Evolutionary conservation across 2,329 filamentous ascomycete genomes (phyloP), one percentile per base, ranked within the genome.

Genomic region (Corinectria fuckeliana): DNA sequence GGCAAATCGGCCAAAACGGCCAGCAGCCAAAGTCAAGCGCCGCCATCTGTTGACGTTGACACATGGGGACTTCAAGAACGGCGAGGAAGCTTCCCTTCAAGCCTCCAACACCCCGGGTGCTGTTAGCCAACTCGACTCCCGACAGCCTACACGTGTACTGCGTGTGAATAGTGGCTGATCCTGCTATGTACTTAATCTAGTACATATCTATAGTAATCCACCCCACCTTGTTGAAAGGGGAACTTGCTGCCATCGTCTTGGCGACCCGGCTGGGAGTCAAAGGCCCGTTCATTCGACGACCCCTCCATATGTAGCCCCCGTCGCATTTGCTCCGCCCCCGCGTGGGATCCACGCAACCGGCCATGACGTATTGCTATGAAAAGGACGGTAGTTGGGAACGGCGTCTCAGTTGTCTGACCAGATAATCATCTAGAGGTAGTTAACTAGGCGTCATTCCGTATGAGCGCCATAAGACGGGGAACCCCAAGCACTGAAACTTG

Each of bases 1-100:
- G 28, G 32, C 32, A 28, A 36, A 36, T 49, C 21, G 7, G 6
- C 28, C 32, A 26, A 32, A 9, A 23, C 26, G 30, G 44, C 34
- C 25, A 42, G 44, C 41, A 21, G 26, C 14, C 25, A 38, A 47
- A 47, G 26, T 56, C 56, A 59, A 59, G 49, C 56, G 56, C 56
- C 56, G 42, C 38, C 26, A 13, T 48, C 50, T 26, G 56, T 52
- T 58, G 56, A 47, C 50, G n/a, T 36, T 36, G 32, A 36, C 30
- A 47, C 36, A 49, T 36, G 32, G 32, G 18, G 18, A n/a, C 20
- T 34, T n/a, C 36, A 28, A 48, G 14, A 32, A 42, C 23, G 39
- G 16, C n/a, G 39, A 42, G 16, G 23, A 18, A 30, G 18, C 11
- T n/a, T 18, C 13, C 26, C 3, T 10, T 23, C 7, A 32, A 16